Base-by-base conservation (phyloP, 306 rosid species). In the Astragalus membranaceus region DNA sequence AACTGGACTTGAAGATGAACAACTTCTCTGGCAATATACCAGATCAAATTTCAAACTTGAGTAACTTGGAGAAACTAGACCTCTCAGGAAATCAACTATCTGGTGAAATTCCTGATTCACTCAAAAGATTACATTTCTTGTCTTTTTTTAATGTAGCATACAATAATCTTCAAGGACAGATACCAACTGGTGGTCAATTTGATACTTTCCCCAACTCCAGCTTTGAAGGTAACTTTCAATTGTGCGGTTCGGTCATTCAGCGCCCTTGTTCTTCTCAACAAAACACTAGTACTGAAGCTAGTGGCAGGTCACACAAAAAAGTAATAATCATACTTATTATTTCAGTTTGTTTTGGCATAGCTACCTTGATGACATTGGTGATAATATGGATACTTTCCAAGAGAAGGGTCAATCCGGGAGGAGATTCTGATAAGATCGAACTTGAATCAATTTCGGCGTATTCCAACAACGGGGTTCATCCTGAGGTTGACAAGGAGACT, bases 101-200 rank as follows among this genome's bases (percentile, higher is more conserved):
- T 41, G 98, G 98, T 8, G 86, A 59, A 82, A 93, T 93, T 73
- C 98, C 98, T 50, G 76, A 37, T 66, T 88, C 94, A 9, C 89
- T 93, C 46, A 85, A 49, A 68, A 80, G 59, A 33, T 80, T 93
- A 29, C 85, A 81, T 80, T 93, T 93, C 90, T 70, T 93, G 88
- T 93, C 98, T n/a, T 85, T 20, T 59, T 88, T 93, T 72, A 88
- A 78, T 67, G 97, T 93, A 67, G 91, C 98, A 20, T 8, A 50
- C 83, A 93, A 93, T 75, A 63, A 87, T 82, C 96, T 93, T 76
- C 84, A 81, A 52, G 97, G 98, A 43, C 79, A 70, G 51, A 77
- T 93, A 70, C 98, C 98, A 54, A 67, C 83, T 11, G 96, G 98
- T 17, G 82, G 88, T 61, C 98, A 93, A 58, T 93, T 93, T 79